Conservation (phyloP, 805 yeast species). For the Kodamaea laetipori region DNA sequence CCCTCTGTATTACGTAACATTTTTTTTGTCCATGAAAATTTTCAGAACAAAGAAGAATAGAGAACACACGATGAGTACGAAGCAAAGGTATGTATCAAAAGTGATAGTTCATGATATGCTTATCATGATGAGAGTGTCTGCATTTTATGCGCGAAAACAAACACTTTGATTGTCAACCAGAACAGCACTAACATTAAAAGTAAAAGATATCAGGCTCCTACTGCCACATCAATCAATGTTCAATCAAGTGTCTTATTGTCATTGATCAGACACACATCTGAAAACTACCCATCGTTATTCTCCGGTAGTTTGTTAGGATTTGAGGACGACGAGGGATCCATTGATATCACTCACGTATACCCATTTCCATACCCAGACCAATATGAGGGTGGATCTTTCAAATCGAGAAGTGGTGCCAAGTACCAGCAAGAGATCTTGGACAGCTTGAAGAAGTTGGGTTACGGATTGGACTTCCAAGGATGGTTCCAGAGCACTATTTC, state of each 20-base stretch:
- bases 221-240: constrained; percentile 44
- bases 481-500: constrained; percentile 75
- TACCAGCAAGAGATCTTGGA: constrained; percentile 70
- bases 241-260: constrained; percentile 58
- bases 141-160: too few relatives aligned
- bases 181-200: constrained; percentile 6
- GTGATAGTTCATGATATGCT: not conserved
- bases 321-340: constrained; percentile 54
- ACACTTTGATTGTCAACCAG: too few relatives aligned
- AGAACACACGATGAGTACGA: constrained; percentile 12
- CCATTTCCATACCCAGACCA: constrained; percentile 71
- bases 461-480: constrained; percentile 73
- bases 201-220: constrained; percentile 35
- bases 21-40: constrained; percentile 9
- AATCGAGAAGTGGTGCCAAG: constrained; percentile 60
- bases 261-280: constrained; percentile 67
- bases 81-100: constrained; percentile 11
- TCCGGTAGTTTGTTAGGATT: constrained; percentile 78
- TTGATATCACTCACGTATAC: constrained; percentile 60
- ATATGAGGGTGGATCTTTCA: constrained; percentile 61
- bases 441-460: constrained; percentile 60
- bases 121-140: too few relatives aligned
- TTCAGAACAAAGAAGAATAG: constrained; percentile 8
- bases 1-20: not conserved
- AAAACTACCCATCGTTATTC: constrained; percentile 59